These are phyloP conservation scores for Aspergillus pseudonomiae DNA, from an alignment of 2,329 filamentous ascomycete species.

Conservation along the genomic window DNA sequence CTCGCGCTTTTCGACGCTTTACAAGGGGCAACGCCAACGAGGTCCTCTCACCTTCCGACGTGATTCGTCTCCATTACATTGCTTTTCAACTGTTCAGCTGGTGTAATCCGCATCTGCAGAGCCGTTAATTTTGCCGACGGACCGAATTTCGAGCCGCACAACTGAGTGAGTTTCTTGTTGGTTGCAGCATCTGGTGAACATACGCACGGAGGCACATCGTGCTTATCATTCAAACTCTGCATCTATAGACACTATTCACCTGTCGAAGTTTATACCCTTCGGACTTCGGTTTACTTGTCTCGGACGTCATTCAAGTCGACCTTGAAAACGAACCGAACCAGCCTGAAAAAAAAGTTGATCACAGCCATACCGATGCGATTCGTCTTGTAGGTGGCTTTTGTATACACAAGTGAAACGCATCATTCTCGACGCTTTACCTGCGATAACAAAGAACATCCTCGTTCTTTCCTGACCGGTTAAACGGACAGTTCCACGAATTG, in stretches of 20 bases:
- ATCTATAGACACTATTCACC: slow-evolving; percentile 4
- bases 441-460: slow-evolving; percentile 11
- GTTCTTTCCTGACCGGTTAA: slow-evolving; percentile 11
- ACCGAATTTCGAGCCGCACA: slow-evolving; percentile 18
- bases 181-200: slow-evolving; percentile 6
- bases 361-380: slow-evolving; percentile 29
- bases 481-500: slow-evolving; percentile 12
- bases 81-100: slow-evolving; percentile 7
- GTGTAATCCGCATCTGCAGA: slow-evolving; percentile 9
- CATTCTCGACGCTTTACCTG: not conserved
- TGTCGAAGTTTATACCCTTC: not conserved
- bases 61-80: slow-evolving; percentile 7
- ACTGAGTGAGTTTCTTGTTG: slow-evolving; percentile 15
- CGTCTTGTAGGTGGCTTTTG: slow-evolving; percentile 25
- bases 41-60: slow-evolving; percentile 9
- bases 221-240: not conserved
- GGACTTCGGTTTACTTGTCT: slow-evolving; percentile 14
- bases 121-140: slow-evolving; percentile 17
- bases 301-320: slow-evolving; percentile 17
- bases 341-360: not conserved
- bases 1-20: slow-evolving; percentile 27
- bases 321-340: slow-evolving; percentile 8
- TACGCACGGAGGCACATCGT: slow-evolving; percentile 1
- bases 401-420: not conserved
- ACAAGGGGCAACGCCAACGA: slow-evolving; percentile 25